Base-by-base conservation (phyloP, 2,329 filamentous ascomycete species). In the Penicillium sclerotiorum region DNA sequence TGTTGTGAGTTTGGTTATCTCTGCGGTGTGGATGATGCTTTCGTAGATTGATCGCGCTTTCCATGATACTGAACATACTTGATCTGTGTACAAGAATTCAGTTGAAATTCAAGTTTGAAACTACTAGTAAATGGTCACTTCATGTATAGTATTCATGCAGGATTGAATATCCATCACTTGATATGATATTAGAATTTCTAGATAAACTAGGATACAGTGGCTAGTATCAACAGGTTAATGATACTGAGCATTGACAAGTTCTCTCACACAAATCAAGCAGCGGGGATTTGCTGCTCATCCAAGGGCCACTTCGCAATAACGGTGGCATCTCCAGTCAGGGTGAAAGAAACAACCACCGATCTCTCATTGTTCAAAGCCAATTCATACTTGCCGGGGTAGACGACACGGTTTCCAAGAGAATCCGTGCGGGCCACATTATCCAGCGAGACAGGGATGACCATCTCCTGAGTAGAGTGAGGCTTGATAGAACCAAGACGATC, bases 361-460 rank as follows among this genome's bases (percentile, higher is more conserved):
- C 69, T 60, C 52, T 76, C 71, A 51, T 67, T 68, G 47, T 76
- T 73, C 50, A 76, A 41, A 11, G 70, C 65, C 55, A 76, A 41
- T 37, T 69, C 64, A 55, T 76, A 77, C 8, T 63, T 66, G 0
- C 73, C 74, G 6, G 74, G 73, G 39, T 73, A 76, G 15, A 77
- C 45, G 9, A 75, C 59, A 6, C 63, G 58, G 44, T 75, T 69
- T 1, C 73, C 74, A 8, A 58, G 39, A 4, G 67, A 60, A 44
- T 75, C 70, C 0, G 66, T 68, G 5, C 74, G 57, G 0, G 71
- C 69, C 7, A 76, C 53, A 37, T 63, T 68, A 13, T 71, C 72
- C 7, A 75, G 59, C 1, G 69, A 67, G 23, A 77, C 53, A 0
- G 70, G 67, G 35, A 77, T 60, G 0, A 49, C 58, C 35, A 73